Percentiles rank a stretch among this genome's conserved stretches.
Conservation (phyloP, 371 early-diverging fungal genomes). For the Mortierella polycephala region DNA sequence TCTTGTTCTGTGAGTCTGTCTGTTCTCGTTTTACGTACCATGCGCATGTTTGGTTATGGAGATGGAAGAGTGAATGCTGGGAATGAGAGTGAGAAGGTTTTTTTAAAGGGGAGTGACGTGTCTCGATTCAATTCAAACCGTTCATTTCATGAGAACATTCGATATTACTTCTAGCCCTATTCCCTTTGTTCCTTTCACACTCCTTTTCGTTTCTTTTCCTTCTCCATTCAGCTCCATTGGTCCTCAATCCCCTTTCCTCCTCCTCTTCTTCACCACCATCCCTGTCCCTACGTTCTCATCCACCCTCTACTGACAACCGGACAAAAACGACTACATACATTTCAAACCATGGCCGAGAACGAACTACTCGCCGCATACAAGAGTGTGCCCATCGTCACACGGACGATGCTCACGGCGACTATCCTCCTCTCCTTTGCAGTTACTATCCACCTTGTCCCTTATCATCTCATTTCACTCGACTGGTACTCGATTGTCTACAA, state of each 20-base stretch:
- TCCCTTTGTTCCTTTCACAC: neutral
- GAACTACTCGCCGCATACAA: slow-evolving; percentile 65
- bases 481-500: slow-evolving; percentile 57
- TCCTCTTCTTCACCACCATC: neutral
- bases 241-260: neutral
- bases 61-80: neutral
- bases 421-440: slow-evolving; percentile 62
- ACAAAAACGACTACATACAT: neutral
- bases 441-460: slow-evolving; percentile 58
- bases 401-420: slow-evolving; percentile 65
- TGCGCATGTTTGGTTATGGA: slow-evolving; percentile 15
- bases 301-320: neutral
- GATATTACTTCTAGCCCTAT: neutral
- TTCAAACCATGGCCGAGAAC: slow-evolving; percentile 49
- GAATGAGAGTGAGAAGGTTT: neutral
- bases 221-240: neutral
- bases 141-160: too few species aligned
- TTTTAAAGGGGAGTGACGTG: neutral
- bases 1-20: too few species aligned
- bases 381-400: slow-evolving; percentile 73
- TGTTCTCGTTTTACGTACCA: slow-evolving; percentile 5
- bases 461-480: slow-evolving; percentile 54
- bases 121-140: too few species aligned
- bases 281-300: neutral
- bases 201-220: neutral